A percentile compares a stretch with the other conserved stretches of the same genome.
Evolutionary conservation across 352 stramenopile species (phyloP).

Genomic region (Lagenidium giganteum): DNA sequence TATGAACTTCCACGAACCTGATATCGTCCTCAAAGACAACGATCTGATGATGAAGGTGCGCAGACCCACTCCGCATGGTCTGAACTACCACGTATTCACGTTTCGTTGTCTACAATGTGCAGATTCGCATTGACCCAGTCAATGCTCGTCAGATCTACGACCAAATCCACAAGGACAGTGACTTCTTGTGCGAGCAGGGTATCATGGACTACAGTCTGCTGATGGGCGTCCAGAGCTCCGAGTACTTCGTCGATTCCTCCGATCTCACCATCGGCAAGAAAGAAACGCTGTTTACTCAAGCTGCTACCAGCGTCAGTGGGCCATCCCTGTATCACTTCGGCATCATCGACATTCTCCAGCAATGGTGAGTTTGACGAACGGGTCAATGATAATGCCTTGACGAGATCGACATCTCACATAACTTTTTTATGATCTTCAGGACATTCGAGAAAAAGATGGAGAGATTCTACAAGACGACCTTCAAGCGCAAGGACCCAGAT

Average conservation of each 20-base stretch:
- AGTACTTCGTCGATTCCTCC: constrained; percentile 84
- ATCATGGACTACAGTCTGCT: constrained; percentile 93
- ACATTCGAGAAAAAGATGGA: constrained; percentile 90
- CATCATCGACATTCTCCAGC: constrained; percentile 91
- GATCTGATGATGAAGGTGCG: constrained; percentile 83
- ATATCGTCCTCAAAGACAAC: constrained; percentile 89
- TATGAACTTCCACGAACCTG: constrained; percentile 84
- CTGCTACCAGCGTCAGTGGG: constrained; percentile 79
- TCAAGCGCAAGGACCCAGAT: constrained; percentile 85
- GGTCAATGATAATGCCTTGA: neutral
- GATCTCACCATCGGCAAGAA: constrained; percentile 49
- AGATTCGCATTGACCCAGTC: constrained; percentile 75
- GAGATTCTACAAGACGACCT: constrained; percentile 86
- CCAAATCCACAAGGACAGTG: constrained; percentile 84
- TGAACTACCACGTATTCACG: too few relatives aligned
- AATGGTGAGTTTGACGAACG: constrained; percentile 54
- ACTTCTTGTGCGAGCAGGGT: constrained; percentile 84
- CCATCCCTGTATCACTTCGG: constrained; percentile 89
- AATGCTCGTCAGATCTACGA: constrained; percentile 84
- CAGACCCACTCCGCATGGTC: too few relatives aligned
- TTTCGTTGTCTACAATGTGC: neutral
- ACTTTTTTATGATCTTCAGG: constrained; percentile 24
- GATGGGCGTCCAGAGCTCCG: constrained; percentile 86
- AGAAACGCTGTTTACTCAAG: constrained; percentile 74
- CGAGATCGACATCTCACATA: constrained; percentile 1